Percentiles rank a stretch among this genome's conserved stretches.
Evolutionary conservation across 345 rosid genomes (phyloP).

Genomic region (Rhodamnia argentea): DNA sequence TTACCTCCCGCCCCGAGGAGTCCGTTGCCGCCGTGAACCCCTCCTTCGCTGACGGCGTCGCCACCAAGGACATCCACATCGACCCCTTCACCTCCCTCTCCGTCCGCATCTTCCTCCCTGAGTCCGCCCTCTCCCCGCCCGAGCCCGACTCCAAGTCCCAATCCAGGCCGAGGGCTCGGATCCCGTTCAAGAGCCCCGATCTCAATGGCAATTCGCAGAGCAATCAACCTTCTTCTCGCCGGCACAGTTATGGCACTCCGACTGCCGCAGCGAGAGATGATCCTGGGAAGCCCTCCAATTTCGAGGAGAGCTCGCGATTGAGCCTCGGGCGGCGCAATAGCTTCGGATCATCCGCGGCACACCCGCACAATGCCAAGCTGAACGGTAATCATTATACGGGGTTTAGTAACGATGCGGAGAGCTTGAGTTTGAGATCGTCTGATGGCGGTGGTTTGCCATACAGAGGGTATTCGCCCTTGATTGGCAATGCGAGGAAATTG

Average conservation of each 20-base stretch:
- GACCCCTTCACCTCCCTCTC: slow-evolving; percentile 77
- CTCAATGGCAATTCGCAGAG: background rate
- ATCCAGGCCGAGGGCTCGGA: slow-evolving; percentile 2
- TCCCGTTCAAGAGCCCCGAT: background rate
- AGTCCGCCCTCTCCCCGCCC: slow-evolving; percentile 60
- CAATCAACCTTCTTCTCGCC: background rate
- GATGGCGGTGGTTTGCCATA: slow-evolving; percentile 26
- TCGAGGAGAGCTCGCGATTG: background rate
- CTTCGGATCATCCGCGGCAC: slow-evolving; percentile 25
- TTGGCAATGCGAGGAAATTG: slow-evolving; percentile 33
- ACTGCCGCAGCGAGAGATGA: background rate
- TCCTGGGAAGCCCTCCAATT: background rate
- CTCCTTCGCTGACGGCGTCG: slow-evolving; percentile 77
- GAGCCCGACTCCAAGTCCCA: slow-evolving; percentile 25
- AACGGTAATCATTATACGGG: slow-evolving; percentile 34
- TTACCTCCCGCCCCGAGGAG: slow-evolving; percentile 77
- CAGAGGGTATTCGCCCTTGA: slow-evolving; percentile 59
- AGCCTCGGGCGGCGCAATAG: slow-evolving; percentile 41
- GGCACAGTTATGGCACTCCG: slow-evolving; percentile 4
- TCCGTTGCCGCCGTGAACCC: slow-evolving; percentile 67
- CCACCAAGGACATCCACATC: slow-evolving; percentile 93
- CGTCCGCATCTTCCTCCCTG: slow-evolving; percentile 85
- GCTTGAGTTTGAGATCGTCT: slow-evolving; percentile 28
- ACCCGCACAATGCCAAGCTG: slow-evolving; percentile 5
- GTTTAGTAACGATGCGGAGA: slow-evolving; percentile 23